Conservation (phyloP, 73 alveolate species). For the Stentor coeruleus region DNA sequence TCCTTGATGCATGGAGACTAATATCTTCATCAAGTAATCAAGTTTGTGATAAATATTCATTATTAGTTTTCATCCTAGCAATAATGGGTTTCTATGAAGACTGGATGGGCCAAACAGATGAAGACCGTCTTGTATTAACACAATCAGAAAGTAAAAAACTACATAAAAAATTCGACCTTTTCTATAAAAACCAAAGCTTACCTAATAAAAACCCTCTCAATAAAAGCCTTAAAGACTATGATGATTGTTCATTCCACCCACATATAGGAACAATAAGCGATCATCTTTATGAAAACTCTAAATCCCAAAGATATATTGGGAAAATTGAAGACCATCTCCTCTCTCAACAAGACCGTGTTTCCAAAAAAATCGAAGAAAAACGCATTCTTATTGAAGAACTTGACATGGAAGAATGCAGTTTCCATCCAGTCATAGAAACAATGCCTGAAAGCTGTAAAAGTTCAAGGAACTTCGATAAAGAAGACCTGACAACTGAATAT, state of each 20-base stretch:
- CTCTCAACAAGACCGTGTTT: background rate
- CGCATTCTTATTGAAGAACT: background rate
- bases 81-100: constrained; percentile 8
- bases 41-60: background rate
- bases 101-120: background rate
- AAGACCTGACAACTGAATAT: background rate
- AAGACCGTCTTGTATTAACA: background rate
- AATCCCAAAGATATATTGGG: background rate
- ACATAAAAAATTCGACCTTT: background rate
- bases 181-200: background rate
- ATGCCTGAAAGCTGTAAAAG: background rate
- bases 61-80: constrained; percentile 3
- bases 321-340: background rate
- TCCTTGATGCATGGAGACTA: constrained; percentile 9
- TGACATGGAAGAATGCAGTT: background rate
- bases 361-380: background rate
- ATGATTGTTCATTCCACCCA: background rate
- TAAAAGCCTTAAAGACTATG: background rate
- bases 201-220: background rate
- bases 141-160: background rate
- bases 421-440: background rate
- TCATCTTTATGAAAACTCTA: background rate
- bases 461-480: background rate
- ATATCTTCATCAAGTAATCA: background rate
- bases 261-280: too few relatives aligned